phyloP scores from a whole-genome alignment of 768 basidiomycete genomes.

The Leccinellum rugosiceps region DNA sequence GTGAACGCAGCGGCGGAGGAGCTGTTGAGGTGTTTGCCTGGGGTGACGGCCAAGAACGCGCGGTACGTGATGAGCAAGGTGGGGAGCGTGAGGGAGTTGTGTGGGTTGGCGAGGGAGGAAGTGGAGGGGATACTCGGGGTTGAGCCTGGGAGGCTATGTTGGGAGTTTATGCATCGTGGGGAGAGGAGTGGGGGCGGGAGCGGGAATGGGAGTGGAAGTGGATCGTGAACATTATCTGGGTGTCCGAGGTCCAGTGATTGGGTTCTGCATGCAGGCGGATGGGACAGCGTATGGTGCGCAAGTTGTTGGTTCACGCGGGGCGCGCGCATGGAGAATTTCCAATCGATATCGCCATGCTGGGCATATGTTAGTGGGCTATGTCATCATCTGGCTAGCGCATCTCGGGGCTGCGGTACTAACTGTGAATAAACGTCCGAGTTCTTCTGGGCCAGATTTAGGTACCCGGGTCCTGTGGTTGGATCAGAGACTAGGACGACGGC shows the following conservation, averaged over 20 bases:
- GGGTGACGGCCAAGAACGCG: slow-evolving; percentile 80
- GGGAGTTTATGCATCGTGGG: slow-evolving; percentile 78
- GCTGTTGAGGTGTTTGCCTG: slow-evolving; percentile 76
- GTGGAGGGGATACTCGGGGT: slow-evolving; percentile 76
- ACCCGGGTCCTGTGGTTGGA: too few relatives aligned
- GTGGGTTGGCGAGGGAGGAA: slow-evolving; percentile 53
- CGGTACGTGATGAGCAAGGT: slow-evolving; percentile 82
- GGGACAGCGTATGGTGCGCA: background rate
- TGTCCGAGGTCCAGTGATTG: background rate
- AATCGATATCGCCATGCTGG: background rate
- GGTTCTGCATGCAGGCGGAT: background rate
- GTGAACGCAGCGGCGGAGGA: slow-evolving; percentile 80
- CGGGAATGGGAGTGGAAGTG: background rate
- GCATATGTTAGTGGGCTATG: too few relatives aligned
- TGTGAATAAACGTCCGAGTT: too few relatives aligned
- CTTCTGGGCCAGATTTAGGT: too few relatives aligned
- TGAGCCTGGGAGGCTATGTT: slow-evolving; percentile 78
- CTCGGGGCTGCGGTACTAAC: too few relatives aligned
- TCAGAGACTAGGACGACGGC: too few relatives aligned
- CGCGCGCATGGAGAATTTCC: background rate
- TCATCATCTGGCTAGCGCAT: too few relatives aligned
- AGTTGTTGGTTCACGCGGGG: background rate
- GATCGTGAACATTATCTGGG: background rate
- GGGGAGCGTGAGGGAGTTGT: slow-evolving; percentile 72
- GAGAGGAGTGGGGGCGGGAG: slow-evolving; percentile 33